These are phyloP conservation scores for Colletotrichum simmondsii DNA, from an alignment of 2,329 filamentous ascomycete genomes.

Conservation along the genomic window DNA sequence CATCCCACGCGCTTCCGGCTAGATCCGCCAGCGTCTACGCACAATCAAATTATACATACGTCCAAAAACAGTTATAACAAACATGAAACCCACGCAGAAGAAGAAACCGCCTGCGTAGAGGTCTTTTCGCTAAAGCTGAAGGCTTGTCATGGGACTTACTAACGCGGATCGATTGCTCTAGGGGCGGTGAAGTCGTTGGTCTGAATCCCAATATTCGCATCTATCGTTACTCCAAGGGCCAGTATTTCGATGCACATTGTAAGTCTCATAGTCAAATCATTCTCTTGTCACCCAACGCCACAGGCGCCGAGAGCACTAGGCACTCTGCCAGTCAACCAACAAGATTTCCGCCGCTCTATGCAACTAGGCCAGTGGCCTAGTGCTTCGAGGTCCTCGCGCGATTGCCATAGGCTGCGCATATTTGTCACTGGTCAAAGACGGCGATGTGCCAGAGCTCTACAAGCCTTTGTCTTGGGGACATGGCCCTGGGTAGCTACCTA, in stretches of 20 bases:
- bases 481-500: not conserved
- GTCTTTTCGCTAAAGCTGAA: not conserved
- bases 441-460: not conserved
- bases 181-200: conserved; percentile 86
- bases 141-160: conserved; percentile 10
- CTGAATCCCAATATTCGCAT: conserved; percentile 90
- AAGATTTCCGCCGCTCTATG: not conserved
- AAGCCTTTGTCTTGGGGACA: not conserved
- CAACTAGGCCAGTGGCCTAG: not conserved
- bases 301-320: not conserved
- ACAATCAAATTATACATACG: not conserved
- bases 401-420: conserved; percentile 2
- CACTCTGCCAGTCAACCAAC: conserved; percentile 1
- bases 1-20: conserved; percentile 27
- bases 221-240: conserved; percentile 85
- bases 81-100: conserved; percentile 17
- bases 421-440: conserved; percentile 7
- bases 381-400: not conserved
- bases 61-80: conserved; percentile 4
- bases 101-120: conserved; percentile 9
- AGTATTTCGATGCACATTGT: conserved; percentile 96
- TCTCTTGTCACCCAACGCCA: conserved; percentile 30
- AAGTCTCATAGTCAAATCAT: conserved; percentile 46
- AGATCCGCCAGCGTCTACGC: conserved; percentile 13
- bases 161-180: conserved; percentile 49